Evolutionary conservation across 306 rosid genomes (phyloP), one percentile per base, ranked within the genome.

Genomic region (Cicer judaicum): DNA sequence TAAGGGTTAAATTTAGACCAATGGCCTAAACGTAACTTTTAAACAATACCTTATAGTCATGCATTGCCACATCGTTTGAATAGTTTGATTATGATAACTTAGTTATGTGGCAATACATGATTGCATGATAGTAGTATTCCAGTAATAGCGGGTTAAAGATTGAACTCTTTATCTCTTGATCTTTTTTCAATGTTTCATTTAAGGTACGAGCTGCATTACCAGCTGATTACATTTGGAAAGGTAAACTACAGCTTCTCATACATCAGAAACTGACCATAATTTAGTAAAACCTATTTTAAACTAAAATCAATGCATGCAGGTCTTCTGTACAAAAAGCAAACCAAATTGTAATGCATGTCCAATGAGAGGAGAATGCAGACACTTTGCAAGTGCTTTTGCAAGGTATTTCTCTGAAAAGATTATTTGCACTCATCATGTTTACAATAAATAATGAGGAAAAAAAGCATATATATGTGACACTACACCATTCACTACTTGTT

Each of bases 311-410:
- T 74, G 19, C 62, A 73, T 73, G 85, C 91, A 95, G 99, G 99
- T 95, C 76, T 95, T 95, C 68, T 95, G 99, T 76, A 90, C 98
- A 15, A 95, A 95, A 92, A 90, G 84, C 89, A 95, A 88, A 82
- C 99, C 99, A 36, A 95, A 95, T 83, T 95, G 99, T 77, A 95
- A 95, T 83, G 91, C 99, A 60, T 95, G 99, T 81, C 99, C 99
- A 64, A 88, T 95, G 98, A 89, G 98, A 80, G 98, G 91, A 85
- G 99, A 95, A 77, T 95, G 99, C 73, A 88, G 99, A 80, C 99
- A 95, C 83, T 95, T 95, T 64, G 99, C 99, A 2, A 95, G 99
- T 62, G 99, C 99, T 68, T 95, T 92, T 87, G 97, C 99, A 64
- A 95, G 98, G 99, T 95, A 78, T 44, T 56, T 72, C 68, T 62